These are phyloP conservation scores for Penicillium canariense DNA, from an alignment of 495 filamentous ascomycete genomes.

Conservation along the genomic window DNA sequence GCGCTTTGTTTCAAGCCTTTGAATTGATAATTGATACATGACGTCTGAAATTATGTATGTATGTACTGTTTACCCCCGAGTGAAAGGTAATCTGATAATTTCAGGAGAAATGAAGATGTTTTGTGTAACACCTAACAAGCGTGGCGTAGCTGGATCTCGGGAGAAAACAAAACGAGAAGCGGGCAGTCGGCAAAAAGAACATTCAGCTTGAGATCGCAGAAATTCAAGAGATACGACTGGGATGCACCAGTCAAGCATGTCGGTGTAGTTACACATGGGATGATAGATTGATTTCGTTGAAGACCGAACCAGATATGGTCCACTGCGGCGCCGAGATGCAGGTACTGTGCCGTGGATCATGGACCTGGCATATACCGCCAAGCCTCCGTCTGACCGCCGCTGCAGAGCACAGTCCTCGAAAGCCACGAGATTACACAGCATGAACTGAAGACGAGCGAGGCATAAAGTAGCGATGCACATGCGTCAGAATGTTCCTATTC, in stretches of 20 bases:
- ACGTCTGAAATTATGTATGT: neutral
- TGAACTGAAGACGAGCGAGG: neutral
- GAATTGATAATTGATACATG: neutral
- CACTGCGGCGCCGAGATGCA: slow-evolving; percentile 16
- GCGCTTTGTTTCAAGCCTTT: neutral
- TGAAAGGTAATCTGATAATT: neutral
- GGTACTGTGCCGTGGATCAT: slow-evolving; percentile 15
- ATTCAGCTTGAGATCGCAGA: neutral
- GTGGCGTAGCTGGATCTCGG: slow-evolving; percentile 12
- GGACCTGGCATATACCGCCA: slow-evolving; percentile 11
- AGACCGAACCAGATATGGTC: slow-evolving; percentile 6
- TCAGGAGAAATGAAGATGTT: neutral
- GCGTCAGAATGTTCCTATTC: neutral
- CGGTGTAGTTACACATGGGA: slow-evolving; percentile 7
- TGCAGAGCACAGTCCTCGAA: slow-evolving; percentile 1
- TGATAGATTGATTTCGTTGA: slow-evolving; percentile 15
- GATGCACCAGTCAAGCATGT: neutral
- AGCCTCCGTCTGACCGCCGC: slow-evolving; percentile 18
- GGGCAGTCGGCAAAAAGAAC: neutral
- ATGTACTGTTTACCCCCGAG: neutral
- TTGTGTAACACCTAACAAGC: neutral
- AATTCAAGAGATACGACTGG: neutral
- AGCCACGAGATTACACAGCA: slow-evolving; percentile 17
- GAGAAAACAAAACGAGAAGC: neutral
- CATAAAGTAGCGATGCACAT: neutral